These are phyloP conservation scores for Neonectria punicea DNA, from an alignment of 2,329 filamentous ascomycete species.

Conservation along the genomic window DNA sequence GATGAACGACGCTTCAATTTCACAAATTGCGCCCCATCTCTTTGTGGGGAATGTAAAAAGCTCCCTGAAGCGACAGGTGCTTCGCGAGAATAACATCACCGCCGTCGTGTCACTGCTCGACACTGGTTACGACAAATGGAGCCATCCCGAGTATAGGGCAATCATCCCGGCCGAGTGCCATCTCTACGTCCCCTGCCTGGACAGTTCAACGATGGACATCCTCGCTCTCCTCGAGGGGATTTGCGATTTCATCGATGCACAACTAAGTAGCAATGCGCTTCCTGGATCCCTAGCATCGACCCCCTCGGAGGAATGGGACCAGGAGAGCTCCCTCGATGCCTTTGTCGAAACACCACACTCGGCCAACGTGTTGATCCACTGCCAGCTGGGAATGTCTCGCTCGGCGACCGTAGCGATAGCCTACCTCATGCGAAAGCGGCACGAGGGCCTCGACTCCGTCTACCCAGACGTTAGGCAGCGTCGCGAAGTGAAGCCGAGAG, in stretches of 20 bases:
- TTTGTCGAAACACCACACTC: background rate
- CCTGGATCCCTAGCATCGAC: constrained; percentile 12
- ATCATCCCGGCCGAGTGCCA: constrained; percentile 37
- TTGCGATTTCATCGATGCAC: constrained; percentile 42
- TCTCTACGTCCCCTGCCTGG: constrained; percentile 39
- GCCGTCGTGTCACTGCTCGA: constrained; percentile 41
- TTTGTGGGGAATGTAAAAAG: constrained; percentile 40
- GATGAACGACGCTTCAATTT: constrained; percentile 34
- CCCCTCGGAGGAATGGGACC: constrained; percentile 11
- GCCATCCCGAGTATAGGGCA: constrained; percentile 30
- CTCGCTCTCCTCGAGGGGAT: constrained; percentile 35
- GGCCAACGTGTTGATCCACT: constrained; percentile 46
- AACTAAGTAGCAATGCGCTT: constrained; percentile 16
- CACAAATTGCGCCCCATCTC: constrained; percentile 35
- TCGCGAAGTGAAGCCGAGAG: constrained; percentile 41
- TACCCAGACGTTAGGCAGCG: constrained; percentile 36
- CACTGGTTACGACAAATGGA: constrained; percentile 31
- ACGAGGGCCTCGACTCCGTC: constrained; percentile 24
- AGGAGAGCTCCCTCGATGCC: background rate
- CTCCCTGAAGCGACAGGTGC: constrained; percentile 34
- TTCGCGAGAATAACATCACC: constrained; percentile 37
- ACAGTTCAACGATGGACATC: constrained; percentile 40
- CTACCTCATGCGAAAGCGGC: constrained; percentile 47
- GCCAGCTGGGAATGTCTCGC: constrained; percentile 48
- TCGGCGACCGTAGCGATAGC: constrained; percentile 46